Evolutionary conservation across 1,284 basidiomycete species (phyloP), one percentile per base, ranked within the genome.

Genomic region (Cryptococcus sp.): DNA sequence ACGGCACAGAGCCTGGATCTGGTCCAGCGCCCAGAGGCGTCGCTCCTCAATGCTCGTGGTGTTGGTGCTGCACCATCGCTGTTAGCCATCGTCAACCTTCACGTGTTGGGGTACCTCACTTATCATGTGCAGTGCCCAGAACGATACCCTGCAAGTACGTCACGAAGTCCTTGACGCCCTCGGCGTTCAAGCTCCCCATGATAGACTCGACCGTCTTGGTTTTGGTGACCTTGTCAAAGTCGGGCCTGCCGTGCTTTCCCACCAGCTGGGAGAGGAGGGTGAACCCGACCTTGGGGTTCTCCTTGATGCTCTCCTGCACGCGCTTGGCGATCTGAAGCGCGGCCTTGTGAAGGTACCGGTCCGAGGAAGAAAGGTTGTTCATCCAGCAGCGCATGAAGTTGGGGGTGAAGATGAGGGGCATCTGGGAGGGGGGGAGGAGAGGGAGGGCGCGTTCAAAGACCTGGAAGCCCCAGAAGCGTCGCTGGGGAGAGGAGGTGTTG

Each of bases 341-440:
- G 23, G 88, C 86, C 76, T 90, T 92, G 80, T 97, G 91, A 36
- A 97, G 79, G 72, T 92, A 86, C 53, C 93, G 83, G 75, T 97
- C 92, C 53, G 83, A 82, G 54, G 88, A 87, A 0, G 90, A 87
- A 20, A 98, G 82, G 71, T 98, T 92, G 74, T 95, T 96, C 64
- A 96, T 94, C 89, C 93, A 95, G 40, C 88, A 88, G 44, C 92
- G 87, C 89, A 98, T 94, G 68, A 97, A 91, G 75, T 97, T 95
- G 66, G 88, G 87, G 12, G 91, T 95, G 77, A 98, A 96, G 18
- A 98, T 80, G 81, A 91, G 86, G 0, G 91, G 87, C 65, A 94
- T 81, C 51, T 85, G 86, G 23, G 82, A 75, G 18, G 84, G 77
- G 7, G 82, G 80, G 20, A 92, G 82, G 16, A 86, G 84, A 8